Conservation (phyloP, 768 basidiomycete genomes). For the Amanita muscaria region DNA sequence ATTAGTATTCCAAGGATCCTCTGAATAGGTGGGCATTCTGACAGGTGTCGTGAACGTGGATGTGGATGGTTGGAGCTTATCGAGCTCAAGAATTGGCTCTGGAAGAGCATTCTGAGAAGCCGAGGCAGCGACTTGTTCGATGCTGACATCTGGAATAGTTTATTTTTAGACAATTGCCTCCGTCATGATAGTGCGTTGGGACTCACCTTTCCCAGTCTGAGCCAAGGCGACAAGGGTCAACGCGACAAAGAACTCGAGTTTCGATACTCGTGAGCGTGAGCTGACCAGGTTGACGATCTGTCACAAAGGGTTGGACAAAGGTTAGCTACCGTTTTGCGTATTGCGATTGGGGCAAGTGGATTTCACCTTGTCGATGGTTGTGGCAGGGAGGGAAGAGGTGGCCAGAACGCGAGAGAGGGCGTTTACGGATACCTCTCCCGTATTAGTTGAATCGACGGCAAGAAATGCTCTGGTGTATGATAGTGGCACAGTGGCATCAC, state of each 20-base stretch:
- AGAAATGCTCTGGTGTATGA: slow-evolving; percentile 70
- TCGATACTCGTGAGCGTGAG: slow-evolving; percentile 70
- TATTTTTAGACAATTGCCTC: neutral
- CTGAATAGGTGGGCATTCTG: slow-evolving; percentile 40
- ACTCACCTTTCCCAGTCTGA: slow-evolving; percentile 68
- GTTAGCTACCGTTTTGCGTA: neutral
- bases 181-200: neutral
- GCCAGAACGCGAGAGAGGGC: slow-evolving; percentile 72
- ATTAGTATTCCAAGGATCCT: slow-evolving; percentile 59
- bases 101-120: slow-evolving; percentile 75
- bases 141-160: slow-evolving; percentile 51
- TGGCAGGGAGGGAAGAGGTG: slow-evolving; percentile 72
- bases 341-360: neutral
- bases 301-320: neutral
- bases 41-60: slow-evolving; percentile 39
- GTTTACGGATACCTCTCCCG: slow-evolving; percentile 77
- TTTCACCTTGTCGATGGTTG: slow-evolving; percentile 72
- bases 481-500: slow-evolving; percentile 71
- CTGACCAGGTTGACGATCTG: slow-evolving; percentile 90
- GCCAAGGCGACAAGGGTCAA: slow-evolving; percentile 82
- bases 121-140: slow-evolving; percentile 71
- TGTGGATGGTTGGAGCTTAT: slow-evolving; percentile 41
- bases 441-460: slow-evolving; percentile 58
- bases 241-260: slow-evolving; percentile 87
- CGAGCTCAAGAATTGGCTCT: slow-evolving; percentile 60